Percentiles rank a stretch among this genome's conserved stretches.
Conservation (phyloP, 1,284 basidiomycete species). For the Rhodotorula sp. region DNA sequence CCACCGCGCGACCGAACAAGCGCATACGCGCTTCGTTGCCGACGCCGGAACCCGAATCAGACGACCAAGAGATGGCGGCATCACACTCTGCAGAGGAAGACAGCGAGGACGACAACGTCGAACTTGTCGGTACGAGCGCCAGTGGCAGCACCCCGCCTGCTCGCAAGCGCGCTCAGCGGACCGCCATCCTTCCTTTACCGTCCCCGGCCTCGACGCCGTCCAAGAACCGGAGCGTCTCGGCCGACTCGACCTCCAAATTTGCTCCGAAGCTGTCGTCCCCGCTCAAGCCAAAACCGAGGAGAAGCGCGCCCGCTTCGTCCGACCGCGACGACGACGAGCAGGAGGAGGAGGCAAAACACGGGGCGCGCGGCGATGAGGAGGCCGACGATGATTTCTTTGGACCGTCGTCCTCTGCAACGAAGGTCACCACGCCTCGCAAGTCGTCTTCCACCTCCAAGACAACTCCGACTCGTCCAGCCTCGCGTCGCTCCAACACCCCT, state of each 20-base stretch:
- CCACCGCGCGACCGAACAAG: background rate
- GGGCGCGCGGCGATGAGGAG: background rate
- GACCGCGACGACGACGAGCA: constrained; percentile 6
- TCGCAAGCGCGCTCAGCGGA: constrained; percentile 13
- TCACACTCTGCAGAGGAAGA: background rate
- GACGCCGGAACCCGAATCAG: background rate
- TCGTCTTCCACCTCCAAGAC: background rate
- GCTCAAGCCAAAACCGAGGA: constrained; percentile 7
- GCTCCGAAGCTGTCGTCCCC: constrained; percentile 12
- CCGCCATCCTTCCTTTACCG: background rate
- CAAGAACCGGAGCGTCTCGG: constrained; percentile 1
- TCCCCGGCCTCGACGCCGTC: constrained; percentile 13
- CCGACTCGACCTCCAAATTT: background rate
- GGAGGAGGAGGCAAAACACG: background rate
- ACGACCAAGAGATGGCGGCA: background rate
- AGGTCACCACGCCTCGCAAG: constrained; percentile 13
- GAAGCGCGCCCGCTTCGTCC: background rate
- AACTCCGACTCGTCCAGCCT: background rate
- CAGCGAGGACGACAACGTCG: background rate
- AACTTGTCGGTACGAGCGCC: background rate
- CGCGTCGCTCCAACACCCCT: constrained; percentile 3
- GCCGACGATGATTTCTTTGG: constrained; percentile 1
- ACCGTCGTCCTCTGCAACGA: background rate
- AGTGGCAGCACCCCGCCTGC: background rate
- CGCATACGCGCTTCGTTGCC: background rate